These are phyloP conservation scores for Pythium folliculosum DNA, from an alignment of 352 stramenopile genomes.

Conservation along the genomic window DNA sequence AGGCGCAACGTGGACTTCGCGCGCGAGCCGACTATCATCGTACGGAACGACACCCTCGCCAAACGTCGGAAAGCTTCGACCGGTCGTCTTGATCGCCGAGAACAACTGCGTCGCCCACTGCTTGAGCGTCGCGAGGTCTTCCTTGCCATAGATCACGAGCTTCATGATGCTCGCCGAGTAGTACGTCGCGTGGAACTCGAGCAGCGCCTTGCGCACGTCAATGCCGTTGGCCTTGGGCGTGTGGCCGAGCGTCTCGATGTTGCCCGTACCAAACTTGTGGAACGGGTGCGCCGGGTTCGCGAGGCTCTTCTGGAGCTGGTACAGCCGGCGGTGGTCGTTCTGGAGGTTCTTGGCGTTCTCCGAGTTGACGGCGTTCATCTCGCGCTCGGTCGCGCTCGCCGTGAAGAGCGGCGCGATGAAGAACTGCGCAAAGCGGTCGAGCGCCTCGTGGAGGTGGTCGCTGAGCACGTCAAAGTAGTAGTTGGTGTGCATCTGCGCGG, in stretches of 20 bases:
- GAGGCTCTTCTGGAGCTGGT: constrained; percentile 83
- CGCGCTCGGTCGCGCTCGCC: constrained; percentile 87
- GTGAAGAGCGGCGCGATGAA: constrained; percentile 97
- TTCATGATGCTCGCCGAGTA: constrained; percentile 93
- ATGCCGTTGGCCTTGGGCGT: constrained; percentile 40
- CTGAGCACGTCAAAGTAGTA: constrained; percentile 97
- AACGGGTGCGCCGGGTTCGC: constrained; percentile 79
- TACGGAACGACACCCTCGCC: constrained; percentile 45
- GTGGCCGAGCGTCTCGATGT: constrained; percentile 75
- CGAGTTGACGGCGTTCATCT: constrained; percentile 96
- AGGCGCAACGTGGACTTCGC: constrained; percentile 51
- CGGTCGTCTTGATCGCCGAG: constrained; percentile 75
- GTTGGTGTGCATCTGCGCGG: constrained; percentile 94
- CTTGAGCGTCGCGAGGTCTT: constrained; percentile 83
- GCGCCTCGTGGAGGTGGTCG: constrained; percentile 69
- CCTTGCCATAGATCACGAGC: constrained; percentile 87
- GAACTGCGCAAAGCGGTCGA: constrained; percentile 98
- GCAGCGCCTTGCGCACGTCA: constrained; percentile 68
- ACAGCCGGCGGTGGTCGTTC: constrained; percentile 87
- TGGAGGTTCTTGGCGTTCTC: constrained; percentile 97
- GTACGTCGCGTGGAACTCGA: constrained; percentile 88
- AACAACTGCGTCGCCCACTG: constrained; percentile 81
- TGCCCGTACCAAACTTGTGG: constrained; percentile 91
- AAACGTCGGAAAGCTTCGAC: constrained; percentile 52
- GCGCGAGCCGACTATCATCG: constrained; percentile 45